These are phyloP conservation scores for Solanum sejunctum DNA, from an alignment of 257 asterid species.

Conservation along the genomic window DNA sequence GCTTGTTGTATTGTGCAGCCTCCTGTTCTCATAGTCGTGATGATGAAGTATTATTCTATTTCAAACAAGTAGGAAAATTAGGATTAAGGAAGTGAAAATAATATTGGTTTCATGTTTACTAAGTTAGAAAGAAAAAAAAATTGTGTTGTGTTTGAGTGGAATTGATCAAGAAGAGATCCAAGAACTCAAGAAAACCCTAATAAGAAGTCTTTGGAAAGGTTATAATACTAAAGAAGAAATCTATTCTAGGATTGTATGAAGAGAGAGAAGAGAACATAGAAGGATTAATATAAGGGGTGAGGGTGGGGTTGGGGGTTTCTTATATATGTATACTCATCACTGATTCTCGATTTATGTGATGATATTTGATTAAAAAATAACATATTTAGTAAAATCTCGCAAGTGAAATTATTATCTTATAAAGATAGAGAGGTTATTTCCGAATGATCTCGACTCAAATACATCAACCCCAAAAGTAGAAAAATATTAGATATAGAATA, in stretches of 20 bases:
- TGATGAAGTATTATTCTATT: background rate
- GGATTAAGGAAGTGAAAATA: background rate
- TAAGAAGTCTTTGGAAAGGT: background rate
- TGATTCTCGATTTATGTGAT: background rate
- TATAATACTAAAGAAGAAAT: background rate
- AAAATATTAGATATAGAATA: too few relatives aligned
- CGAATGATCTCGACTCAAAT: too few relatives aligned
- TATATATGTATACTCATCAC: background rate
- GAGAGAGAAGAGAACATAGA: background rate
- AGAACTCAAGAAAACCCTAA: background rate
- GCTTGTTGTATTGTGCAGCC: slow-evolving; percentile 56
- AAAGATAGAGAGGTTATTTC: too few relatives aligned
- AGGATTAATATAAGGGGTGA: background rate
- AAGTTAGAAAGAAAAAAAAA: background rate
- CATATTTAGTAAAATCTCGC: too few relatives aligned
- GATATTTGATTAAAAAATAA: background rate
- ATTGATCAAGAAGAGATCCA: background rate
- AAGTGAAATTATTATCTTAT: too few relatives aligned
- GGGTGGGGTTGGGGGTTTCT: background rate
- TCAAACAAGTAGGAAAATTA: background rate
- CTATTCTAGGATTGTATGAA: background rate
- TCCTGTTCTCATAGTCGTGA: slow-evolving; percentile 50
- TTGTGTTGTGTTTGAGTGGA: background rate
- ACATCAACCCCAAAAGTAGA: too few relatives aligned
- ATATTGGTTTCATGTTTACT: background rate